Evolutionary conservation across 805 yeast genomes (phyloP).

Genomic region (Scheffersomyces ergatensis): DNA sequence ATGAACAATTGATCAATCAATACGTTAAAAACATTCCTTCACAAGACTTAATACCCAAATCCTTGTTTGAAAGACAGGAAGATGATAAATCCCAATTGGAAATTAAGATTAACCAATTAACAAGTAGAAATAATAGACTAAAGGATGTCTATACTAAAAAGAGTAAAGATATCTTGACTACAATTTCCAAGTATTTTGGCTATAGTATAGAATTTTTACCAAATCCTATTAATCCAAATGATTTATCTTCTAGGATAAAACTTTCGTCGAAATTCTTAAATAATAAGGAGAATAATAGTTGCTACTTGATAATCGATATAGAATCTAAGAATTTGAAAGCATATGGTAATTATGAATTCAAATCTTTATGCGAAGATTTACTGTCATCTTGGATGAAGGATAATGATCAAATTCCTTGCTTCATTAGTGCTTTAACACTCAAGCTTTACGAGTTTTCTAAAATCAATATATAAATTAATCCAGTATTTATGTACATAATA

Average conservation of each 20-base stretch:
- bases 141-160: slow-evolving; percentile 60
- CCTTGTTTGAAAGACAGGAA: slow-evolving; percentile 62
- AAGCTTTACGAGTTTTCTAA: slow-evolving; percentile 51
- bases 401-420: slow-evolving; percentile 70
- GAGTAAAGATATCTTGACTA: slow-evolving; percentile 68
- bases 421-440: slow-evolving; percentile 70
- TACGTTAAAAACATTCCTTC: slow-evolving; percentile 11
- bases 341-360: slow-evolving; percentile 38
- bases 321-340: slow-evolving; percentile 54
- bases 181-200: slow-evolving; percentile 68
- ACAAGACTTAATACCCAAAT: slow-evolving; percentile 48
- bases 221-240: slow-evolving; percentile 39
- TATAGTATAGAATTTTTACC: slow-evolving; percentile 66
- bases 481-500: slow-evolving; percentile 3
- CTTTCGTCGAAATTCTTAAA: slow-evolving; percentile 44
- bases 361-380: slow-evolving; percentile 44
- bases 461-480: neutral
- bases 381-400: slow-evolving; percentile 67
- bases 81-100: slow-evolving; percentile 51
- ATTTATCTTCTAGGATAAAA: slow-evolving; percentile 53
- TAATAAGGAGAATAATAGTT: slow-evolving; percentile 22
- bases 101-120: slow-evolving; percentile 43
- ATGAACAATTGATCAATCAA: slow-evolving; percentile 46
- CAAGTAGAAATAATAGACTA: slow-evolving; percentile 52
- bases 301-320: slow-evolving; percentile 58